phyloP scores from a whole-genome alignment of 441 rosid genomes.

The Euphorbia corollata region DNA sequence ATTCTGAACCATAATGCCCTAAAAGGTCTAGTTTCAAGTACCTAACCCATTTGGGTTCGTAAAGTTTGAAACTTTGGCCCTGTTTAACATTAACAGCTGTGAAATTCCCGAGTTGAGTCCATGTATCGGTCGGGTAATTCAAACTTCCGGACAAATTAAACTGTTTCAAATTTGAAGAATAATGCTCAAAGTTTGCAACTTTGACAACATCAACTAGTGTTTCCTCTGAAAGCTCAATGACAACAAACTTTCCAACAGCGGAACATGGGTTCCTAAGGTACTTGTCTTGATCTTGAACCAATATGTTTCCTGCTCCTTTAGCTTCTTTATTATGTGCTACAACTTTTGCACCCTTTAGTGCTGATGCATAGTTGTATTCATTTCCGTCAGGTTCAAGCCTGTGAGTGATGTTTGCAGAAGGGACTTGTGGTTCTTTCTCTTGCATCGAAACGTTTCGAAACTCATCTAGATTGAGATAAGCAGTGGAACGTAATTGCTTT shows the following conservation, averaged over 20 bases:
- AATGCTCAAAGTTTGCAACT: conserved; percentile 75
- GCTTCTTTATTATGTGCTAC: conserved; percentile 78
- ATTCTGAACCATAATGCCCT: conserved; percentile 78
- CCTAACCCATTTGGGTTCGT: conserved; percentile 80
- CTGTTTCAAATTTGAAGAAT: conserved; percentile 76
- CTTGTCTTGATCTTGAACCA: conserved; percentile 70
- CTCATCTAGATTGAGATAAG: conserved; percentile 57
- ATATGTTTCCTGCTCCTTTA: conserved; percentile 74
- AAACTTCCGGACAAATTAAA: conserved; percentile 67
- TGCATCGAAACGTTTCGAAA: conserved; percentile 38
- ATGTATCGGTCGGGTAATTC: conserved; percentile 57
- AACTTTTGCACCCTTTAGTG: conserved; percentile 69
- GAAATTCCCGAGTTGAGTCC: conserved; percentile 53
- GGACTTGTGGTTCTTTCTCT: conserved; percentile 33
- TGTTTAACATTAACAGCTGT: conserved; percentile 66
- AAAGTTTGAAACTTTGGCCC: conserved; percentile 56
- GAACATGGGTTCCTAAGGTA: conserved; percentile 84
- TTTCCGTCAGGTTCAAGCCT: conserved; percentile 75
- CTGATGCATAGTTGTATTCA: conserved; percentile 76
- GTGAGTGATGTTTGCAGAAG: conserved; percentile 50
- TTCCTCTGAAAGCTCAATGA: conserved; percentile 76
- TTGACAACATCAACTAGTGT: conserved; percentile 75
- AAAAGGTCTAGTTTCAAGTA: conserved; percentile 59
- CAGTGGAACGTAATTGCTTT: conserved; percentile 16
- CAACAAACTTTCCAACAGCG: conserved; percentile 54